These are phyloP conservation scores for Exophiala sp. DNA, from an alignment of 2,329 filamentous ascomycete species.

Conservation along the genomic window DNA sequence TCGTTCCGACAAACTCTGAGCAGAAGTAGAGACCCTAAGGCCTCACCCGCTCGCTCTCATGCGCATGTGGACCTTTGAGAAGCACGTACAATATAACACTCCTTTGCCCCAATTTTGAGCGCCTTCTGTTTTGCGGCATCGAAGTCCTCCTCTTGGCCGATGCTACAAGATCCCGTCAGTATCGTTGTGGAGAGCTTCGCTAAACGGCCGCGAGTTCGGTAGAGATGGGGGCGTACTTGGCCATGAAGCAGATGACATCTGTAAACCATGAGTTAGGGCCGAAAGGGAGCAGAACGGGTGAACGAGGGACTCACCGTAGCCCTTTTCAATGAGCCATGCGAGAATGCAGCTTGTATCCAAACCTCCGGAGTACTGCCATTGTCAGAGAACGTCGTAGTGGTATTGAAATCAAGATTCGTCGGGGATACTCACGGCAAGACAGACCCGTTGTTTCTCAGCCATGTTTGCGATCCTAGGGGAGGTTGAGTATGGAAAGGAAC, in stretches of 20 bases:
- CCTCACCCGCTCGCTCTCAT: too few relatives aligned
- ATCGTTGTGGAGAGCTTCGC: not conserved
- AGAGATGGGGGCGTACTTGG: slow-evolving; percentile 40
- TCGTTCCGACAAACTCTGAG: not conserved
- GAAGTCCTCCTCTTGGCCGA: slow-evolving; percentile 68
- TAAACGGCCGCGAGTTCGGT: not conserved
- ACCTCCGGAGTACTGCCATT: slow-evolving; percentile 37
- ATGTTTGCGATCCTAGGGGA: too few relatives aligned
- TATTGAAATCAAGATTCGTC: not conserved
- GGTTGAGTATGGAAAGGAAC: too few relatives aligned
- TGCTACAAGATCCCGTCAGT: slow-evolving; percentile 29
- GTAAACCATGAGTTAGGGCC: too few relatives aligned
- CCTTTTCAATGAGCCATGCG: slow-evolving; percentile 43
- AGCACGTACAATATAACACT: slow-evolving; percentile 37
- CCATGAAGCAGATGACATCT: slow-evolving; percentile 59
- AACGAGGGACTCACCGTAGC: slow-evolving; percentile 34
- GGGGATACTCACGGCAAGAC: slow-evolving; percentile 5
- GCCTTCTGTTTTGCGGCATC: slow-evolving; percentile 63
- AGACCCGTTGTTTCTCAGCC: slow-evolving; percentile 10
- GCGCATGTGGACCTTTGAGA: not conserved
- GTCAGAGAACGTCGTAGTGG: not conserved
- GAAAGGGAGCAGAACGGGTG: too few relatives aligned
- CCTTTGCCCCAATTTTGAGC: slow-evolving; percentile 61
- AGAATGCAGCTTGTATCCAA: slow-evolving; percentile 56
- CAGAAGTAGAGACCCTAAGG: too few relatives aligned